Base-by-base conservation (phyloP, 2,329 filamentous ascomycete species). In the Alternaria triticimaculans region DNA sequence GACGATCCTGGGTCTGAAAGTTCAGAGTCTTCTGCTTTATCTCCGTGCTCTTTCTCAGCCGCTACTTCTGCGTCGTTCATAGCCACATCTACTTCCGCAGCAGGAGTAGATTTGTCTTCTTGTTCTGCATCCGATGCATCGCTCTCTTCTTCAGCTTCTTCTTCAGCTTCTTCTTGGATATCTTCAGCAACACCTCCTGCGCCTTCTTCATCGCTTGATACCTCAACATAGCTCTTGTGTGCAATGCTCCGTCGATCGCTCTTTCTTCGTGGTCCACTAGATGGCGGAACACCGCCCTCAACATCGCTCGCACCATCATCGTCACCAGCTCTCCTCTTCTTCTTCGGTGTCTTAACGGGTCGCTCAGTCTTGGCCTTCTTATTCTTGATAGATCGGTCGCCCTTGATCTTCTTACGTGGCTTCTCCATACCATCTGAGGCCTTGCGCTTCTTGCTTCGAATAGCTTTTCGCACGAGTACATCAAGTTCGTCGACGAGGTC, bases 401-500 rank as follows among this genome's bases (percentile, higher is more conserved):
- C 62, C 50, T 77, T 75, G 4, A 71, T 68, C 64, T 80, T 82
- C 70, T 80, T 81, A 12, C 74, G 74, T 18, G 72, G 56, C 26
- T 77, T 69, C 53, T 76, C 73, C 23, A 55, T 64, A 55, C 70
- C 65, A 43, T 76, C 70, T 25, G 63, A 66, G 6, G 80, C 80
- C 53, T 77, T 78, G 28, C 76, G 65, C 75, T 84, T 85, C 80
- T 84, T 88, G 28, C 83, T 84, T 84, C 90, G 93, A 78, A 96
- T 82, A 15, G 82, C 83, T 44, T 79, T 89, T 72, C 90, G 89
- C 63, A 97, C 92, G 49, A 94, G 80, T 20, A 89, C 88, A 69
- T 97, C 94, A 26, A 98, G 84, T 58, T 87, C 86, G 63, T 94
- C 91, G 44, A 93, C 91, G 18, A 85, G 80, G 23, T 90, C 91